Evolutionary conservation across 768 basidiomycete species (phyloP), one percentile per base, ranked within the genome.

Genomic region (Phylloporus scabripes): DNA sequence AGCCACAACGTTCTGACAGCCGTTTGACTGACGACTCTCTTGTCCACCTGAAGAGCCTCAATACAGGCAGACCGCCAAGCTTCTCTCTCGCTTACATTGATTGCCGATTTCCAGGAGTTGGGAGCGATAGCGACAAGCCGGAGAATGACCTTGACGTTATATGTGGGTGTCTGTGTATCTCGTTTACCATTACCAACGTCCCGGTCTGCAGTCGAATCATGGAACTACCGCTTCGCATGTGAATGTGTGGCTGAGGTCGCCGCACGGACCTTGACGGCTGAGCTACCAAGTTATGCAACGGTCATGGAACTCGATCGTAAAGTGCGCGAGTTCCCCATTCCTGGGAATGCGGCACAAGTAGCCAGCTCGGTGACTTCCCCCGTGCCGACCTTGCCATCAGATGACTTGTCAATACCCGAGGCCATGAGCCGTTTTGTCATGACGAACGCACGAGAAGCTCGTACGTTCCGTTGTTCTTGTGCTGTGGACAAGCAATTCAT

Each of bases 281-380:
- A 84, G 51, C 70, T 82, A 2, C 85, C 85, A 0, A 77, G 73
- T 23, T 84, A 84, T 53, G 64, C 75, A 0, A 81, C 79, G 4
- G 79, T 85, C 52, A 77, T 83, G 75, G 83, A 83, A 42, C 73
- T 85, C 2, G 83, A 85, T 64, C 72, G 73, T 17, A 83, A 79
- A 66, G 79, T 89, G 14, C 78, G 81, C 46, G 82, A 87, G 52
- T 83, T 81, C 49, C 72, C 76, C 11, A 62, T 83, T 15, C 75
- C 81, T 20, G 77, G 77, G 15, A 68, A 65, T 17, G 64, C 74
- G 3, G 70, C 72, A 1, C 59, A 73, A 26, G 55, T 65, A 10
- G 66, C 66, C 15, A 68, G 74, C 42, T 58, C 78, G 21, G 70
- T 67, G 24, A 51, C 49, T 34, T 41, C 44, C 5, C 47, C 58